Evolutionary conservation across 164 flowering plant genomes (phyloP), one percentile per base, ranked within the genome.

Genomic region (Annona cherimola): DNA sequence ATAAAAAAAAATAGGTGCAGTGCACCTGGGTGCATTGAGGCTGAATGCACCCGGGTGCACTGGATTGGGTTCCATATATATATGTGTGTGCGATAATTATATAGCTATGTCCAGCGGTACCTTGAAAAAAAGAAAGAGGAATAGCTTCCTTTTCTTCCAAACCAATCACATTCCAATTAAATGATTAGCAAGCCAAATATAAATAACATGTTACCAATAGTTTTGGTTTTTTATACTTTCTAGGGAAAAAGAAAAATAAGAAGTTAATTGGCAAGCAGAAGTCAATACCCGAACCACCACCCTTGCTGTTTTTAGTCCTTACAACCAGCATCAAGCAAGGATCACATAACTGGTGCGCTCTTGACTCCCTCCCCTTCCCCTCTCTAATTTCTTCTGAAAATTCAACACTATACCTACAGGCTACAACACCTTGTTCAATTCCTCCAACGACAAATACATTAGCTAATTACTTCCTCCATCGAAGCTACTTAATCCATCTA

Each of bases 271-370:
- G 39, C 59, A 44, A 73, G 79, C 73, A 71, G 83, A 81, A 84
- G 87, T 84, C 87, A 85, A 86, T 80, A 71, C 88, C 90, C 90
- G 88, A 85, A 85, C 90, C 86, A 88, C 78, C 82, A 76, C 79
- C 83, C 86, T 83, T 72, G 79, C 78, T 59, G 67, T 66, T 79
- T 79, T 60, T 70, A 68, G 76, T 26, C 82, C 80, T 67, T 20
- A 82, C 84, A 26, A 26, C 35, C 35, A 26, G 35, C 86, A 79
- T 66, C 40, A 72, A 78, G 80, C 84, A 75, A 86, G 94, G 92
- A 84, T 83, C 75, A 70, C 73, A 26, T 26, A 76, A 66, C 83
- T 94, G 98, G 98, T 94, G 94, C 98, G 98, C 85, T 94, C 98
- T 92, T 94, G 98, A 94, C 98, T 92, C 80, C 96, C 81, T 67